Evolutionary conservation across 441 rosid genomes (phyloP).

Genomic region (Corymbia citriodora): DNA sequence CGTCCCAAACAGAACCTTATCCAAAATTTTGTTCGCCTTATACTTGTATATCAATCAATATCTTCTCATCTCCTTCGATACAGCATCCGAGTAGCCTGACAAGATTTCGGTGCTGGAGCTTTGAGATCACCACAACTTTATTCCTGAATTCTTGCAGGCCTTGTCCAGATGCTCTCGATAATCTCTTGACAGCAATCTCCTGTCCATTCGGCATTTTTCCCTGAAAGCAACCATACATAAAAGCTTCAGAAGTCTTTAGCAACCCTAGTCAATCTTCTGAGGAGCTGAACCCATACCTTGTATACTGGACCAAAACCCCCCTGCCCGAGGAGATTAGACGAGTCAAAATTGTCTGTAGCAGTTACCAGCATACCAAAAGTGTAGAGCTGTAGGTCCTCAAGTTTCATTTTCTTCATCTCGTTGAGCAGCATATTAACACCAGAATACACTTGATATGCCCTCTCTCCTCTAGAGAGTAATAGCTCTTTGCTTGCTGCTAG

Average conservation of each 20-base stretch:
- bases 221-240: background rate
- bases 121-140: background rate
- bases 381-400: background rate
- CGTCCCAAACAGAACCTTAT: background rate
- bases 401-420: background rate
- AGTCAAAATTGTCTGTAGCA: background rate
- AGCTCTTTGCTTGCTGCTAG: background rate
- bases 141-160: constrained; percentile 2
- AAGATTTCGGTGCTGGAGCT: constrained; percentile 3
- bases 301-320: background rate
- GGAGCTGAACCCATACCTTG: background rate
- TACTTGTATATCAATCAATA: background rate
- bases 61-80: background rate
- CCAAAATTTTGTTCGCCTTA: constrained; percentile 5
- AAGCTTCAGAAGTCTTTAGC: background rate
- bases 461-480: background rate
- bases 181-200: background rate
- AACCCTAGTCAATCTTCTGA: background rate
- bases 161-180: background rate
- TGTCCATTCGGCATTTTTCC: background rate
- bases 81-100: constrained; percentile 3
- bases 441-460: background rate
- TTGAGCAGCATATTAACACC: background rate
- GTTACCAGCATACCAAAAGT: background rate
- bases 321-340: background rate